phyloP scores from a whole-genome alignment of 305 asterid genomes.

The Fraxinus platypoda region DNA sequence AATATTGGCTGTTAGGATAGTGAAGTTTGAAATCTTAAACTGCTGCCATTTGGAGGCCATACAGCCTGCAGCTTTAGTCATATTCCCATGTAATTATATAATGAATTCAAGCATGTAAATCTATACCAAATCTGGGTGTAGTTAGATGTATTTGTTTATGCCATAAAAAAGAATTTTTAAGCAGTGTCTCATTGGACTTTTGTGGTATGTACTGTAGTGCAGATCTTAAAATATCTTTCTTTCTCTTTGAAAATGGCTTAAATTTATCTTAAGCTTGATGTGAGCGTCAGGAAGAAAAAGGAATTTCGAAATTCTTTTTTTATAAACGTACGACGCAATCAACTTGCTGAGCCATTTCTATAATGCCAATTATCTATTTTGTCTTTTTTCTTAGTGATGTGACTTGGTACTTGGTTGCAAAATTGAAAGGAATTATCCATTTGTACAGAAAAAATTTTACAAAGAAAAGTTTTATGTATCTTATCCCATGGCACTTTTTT shows the following conservation, averaged over 20 bases:
- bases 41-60: conserved; percentile 74
- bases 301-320: neutral
- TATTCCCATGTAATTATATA: conserved; percentile 12
- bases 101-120: conserved; percentile 15
- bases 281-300: neutral
- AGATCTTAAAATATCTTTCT: neutral
- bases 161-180: neutral
- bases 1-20: conserved; percentile 28
- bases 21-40: conserved; percentile 30
- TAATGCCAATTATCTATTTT: neutral
- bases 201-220: neutral
- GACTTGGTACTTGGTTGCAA: no score
- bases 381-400: neutral
- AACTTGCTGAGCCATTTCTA: neutral
- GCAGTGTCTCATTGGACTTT: neutral
- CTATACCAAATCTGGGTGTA: neutral
- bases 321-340: neutral
- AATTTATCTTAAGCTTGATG: neutral
- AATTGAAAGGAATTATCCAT: no score
- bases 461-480: no score
- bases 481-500: neutral
- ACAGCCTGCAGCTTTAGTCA: conserved; percentile 29
- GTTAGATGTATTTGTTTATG: neutral
- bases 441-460: no score
- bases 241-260: neutral